Conservation (phyloP, 306 rosid species). For the Delonix regia region DNA sequence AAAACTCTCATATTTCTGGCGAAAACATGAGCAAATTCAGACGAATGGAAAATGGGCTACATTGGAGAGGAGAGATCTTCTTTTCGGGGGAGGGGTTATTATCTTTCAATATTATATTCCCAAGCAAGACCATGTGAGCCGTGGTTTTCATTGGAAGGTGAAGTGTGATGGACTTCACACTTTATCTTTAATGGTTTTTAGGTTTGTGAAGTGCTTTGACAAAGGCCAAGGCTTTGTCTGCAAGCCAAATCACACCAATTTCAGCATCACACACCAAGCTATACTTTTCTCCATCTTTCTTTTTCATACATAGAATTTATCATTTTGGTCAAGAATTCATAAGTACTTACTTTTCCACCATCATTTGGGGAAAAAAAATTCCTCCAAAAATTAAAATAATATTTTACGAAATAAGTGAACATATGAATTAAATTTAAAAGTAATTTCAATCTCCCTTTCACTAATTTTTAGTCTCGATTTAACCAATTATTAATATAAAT, state of each 20-base stretch:
- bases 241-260: constrained; percentile 15
- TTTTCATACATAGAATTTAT: constrained; percentile 11
- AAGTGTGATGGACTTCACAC: constrained; percentile 36
- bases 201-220: constrained; percentile 48
- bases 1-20: too few relatives aligned
- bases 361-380: not conserved
- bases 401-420: too few relatives aligned
- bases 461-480: too few relatives aligned
- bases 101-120: constrained; percentile 70
- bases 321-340: constrained; percentile 22
- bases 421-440: too few relatives aligned
- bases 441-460: too few relatives aligned
- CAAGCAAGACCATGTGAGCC: constrained; percentile 65
- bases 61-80: constrained; percentile 45
- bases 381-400: too few relatives aligned
- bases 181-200: constrained; percentile 30
- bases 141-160: constrained; percentile 67
- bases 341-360: not conserved
- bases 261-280: too few relatives aligned
- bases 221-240: constrained; percentile 33
- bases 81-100: constrained; percentile 42
- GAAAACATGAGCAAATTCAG: too few relatives aligned
- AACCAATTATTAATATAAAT: too few relatives aligned
- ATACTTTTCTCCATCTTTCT: too few relatives aligned
- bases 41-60: constrained; percentile 36